A percentile compares a stretch with the other conserved stretches of the same genome.
phyloP scores from a whole-genome alignment of 768 basidiomycete genomes.

The Lactarius hatsudake region DNA sequence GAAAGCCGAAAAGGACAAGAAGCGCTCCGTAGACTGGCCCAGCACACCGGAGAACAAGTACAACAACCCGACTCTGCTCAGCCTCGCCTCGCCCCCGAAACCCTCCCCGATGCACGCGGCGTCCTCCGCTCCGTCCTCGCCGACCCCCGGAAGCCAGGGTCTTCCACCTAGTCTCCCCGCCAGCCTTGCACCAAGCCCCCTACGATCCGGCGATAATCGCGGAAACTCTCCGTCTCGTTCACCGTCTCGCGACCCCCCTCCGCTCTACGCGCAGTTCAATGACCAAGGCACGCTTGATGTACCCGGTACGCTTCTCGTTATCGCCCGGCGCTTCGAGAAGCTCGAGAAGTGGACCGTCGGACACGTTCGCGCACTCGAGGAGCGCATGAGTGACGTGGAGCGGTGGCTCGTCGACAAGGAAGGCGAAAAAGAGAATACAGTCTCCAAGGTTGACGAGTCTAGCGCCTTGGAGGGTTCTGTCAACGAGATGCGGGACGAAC shows the following conservation, averaged over 20 bases:
- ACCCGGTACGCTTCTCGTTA: slow-evolving; percentile 65
- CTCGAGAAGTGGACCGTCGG: slow-evolving; percentile 88
- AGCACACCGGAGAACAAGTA: slow-evolving; percentile 50
- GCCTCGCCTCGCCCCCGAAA: slow-evolving; percentile 48
- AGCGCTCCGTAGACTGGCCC: slow-evolving; percentile 48
- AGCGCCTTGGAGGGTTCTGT: slow-evolving; percentile 43
- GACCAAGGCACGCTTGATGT: slow-evolving; percentile 71
- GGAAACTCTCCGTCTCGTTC: slow-evolving; percentile 49
- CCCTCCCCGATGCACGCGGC: slow-evolving; percentile 48
- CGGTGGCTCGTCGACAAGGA: slow-evolving; percentile 82
- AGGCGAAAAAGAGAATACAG: slow-evolving; percentile 15
- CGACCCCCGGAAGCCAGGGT: slow-evolving; percentile 56
- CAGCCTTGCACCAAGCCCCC: slow-evolving; percentile 63
- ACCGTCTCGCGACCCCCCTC: slow-evolving; percentile 59
- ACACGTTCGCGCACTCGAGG: slow-evolving; percentile 85
- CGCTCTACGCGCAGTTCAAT: slow-evolving; percentile 75
- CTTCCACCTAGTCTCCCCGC: slow-evolving; percentile 46
- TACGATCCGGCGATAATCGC: slow-evolving; percentile 48
- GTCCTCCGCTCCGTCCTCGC: slow-evolving; percentile 57
- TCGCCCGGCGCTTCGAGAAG: slow-evolving; percentile 83
- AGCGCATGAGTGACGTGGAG: slow-evolving; percentile 90
- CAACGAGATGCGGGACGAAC: slow-evolving; percentile 58
- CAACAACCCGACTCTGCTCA: slow-evolving; percentile 56
- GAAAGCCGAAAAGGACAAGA: slow-evolving; percentile 44
- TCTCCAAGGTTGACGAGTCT: slow-evolving; percentile 24